Base-by-base conservation (phyloP, 768 basidiomycete genomes). In the Epithele typhae region DNA sequence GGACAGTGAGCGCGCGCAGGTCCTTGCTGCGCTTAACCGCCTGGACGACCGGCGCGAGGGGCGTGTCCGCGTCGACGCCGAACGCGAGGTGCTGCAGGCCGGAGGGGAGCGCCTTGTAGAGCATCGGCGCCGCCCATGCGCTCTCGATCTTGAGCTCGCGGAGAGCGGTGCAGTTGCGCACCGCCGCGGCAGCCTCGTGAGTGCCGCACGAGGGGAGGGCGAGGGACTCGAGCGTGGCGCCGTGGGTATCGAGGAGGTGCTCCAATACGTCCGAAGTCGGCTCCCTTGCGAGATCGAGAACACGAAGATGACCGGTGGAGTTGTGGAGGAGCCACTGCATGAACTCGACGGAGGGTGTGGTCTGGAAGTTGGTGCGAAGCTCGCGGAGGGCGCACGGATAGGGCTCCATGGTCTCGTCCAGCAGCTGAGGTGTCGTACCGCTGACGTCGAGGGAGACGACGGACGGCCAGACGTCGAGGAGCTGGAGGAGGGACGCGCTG, bases 301-400 rank as follows among this genome's bases (percentile, higher is more conserved):
- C 62, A 45, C 69, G 70, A 37, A 85, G 69, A n/a, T 70, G 69
- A 36, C 60, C 61, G 19, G 63, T 53, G 25, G 83, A 82, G 46
- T 76, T 71, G 56, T 78, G 74, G 21, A 87, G 78, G 46, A 89
- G 77, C 86, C 85, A 87, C 30, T 74, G 68, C 55, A 84, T 65
- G 62, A 87, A 81, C 27, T 82, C 80, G 37, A 76, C 59, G 3
- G 80, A 74, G 18, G 83, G 81, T 6, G 76, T 64, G n/a, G 68
- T 60, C 59, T 85, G 84, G 63, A 81, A 79, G 64, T 84, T 84
- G 65, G 85, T 71, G 48, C 76, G 72, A 33, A 88, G 68, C 55
- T 74, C 69, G 43, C 73, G 59, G 22, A 84, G 70, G 11, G 72
- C 63, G 55, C 70, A 70, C 4, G 74, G 68, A 51, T 74, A 73